Conservation (phyloP, 2,329 filamentous ascomycete genomes). For the Ilyonectria mors-panacis region DNA sequence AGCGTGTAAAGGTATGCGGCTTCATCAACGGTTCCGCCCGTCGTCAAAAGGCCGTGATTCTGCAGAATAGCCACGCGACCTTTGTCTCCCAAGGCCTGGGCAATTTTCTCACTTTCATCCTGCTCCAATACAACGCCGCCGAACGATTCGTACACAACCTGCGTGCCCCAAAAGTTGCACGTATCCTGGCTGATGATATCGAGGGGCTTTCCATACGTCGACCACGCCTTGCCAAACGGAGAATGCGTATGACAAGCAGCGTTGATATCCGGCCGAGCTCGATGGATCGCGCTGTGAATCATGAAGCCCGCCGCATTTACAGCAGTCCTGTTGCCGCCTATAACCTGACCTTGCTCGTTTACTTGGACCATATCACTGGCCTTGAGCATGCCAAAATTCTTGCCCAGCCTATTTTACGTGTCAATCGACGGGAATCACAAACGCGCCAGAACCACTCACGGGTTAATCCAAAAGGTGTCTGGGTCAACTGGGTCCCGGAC, state of each 20-base stretch:
- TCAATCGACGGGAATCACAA: neutral
- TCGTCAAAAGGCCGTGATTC: slow-evolving; percentile 76
- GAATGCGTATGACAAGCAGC: slow-evolving; percentile 74
- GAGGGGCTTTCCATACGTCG: slow-evolving; percentile 67
- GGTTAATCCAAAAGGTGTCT: slow-evolving; percentile 71
- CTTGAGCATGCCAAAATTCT: slow-evolving; percentile 72
- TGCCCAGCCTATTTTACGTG: neutral
- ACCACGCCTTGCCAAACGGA: slow-evolving; percentile 71
- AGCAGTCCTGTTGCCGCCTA: slow-evolving; percentile 67
- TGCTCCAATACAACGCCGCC: slow-evolving; percentile 73
- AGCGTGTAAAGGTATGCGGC: slow-evolving; percentile 72
- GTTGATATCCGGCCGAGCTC: slow-evolving; percentile 69
- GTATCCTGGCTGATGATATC: slow-evolving; percentile 75
- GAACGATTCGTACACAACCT: slow-evolving; percentile 71
- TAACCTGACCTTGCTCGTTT: slow-evolving; percentile 68
- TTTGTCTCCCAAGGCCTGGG: slow-evolving; percentile 65
- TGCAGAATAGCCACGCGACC: slow-evolving; percentile 69
- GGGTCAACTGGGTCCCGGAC: slow-evolving; percentile 72
- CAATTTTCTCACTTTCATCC: slow-evolving; percentile 71
- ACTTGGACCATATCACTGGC: slow-evolving; percentile 73
- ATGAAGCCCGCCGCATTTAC: slow-evolving; percentile 73
- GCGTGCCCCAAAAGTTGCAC: slow-evolving; percentile 67
- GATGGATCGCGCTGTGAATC: slow-evolving; percentile 72
- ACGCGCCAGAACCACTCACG: neutral
- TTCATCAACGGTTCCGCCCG: slow-evolving; percentile 75